Evolutionary conservation across 345 rosid genomes (phyloP).

Genomic region (Brassica napus): DNA sequence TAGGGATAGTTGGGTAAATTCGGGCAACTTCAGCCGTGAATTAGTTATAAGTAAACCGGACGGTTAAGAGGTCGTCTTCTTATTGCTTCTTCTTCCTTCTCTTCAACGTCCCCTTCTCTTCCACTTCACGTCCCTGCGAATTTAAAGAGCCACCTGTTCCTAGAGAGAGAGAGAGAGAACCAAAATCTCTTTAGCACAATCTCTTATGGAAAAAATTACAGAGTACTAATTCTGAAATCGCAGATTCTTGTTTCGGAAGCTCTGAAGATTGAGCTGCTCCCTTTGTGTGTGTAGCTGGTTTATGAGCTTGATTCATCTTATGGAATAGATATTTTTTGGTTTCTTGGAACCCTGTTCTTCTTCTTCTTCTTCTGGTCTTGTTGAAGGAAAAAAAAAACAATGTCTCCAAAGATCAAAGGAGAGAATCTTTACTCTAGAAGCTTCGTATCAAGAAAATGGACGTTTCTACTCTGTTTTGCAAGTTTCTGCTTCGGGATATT

Average conservation of each 20-base stretch:
- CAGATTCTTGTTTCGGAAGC: constrained; percentile 23
- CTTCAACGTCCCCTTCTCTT: constrained; percentile 32
- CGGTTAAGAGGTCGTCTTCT: constrained; percentile 31
- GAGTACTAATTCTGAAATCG: background rate
- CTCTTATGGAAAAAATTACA: background rate
- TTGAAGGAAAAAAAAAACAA: constrained; percentile 21
- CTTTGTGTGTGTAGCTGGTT: background rate
- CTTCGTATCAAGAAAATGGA: constrained; percentile 68
- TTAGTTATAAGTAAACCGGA: constrained; percentile 26
- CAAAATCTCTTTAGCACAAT: background rate
- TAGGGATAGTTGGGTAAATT: constrained; percentile 33
- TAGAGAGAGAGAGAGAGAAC: constrained; percentile 2
- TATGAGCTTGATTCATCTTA: background rate
- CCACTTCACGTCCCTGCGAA: constrained; percentile 12
- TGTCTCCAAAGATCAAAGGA: constrained; percentile 73
- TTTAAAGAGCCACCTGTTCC: constrained; percentile 12
- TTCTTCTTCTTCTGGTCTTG: background rate
- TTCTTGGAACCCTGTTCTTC: background rate
- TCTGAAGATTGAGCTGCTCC: constrained; percentile 11
- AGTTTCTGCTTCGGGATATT: constrained; percentile 85
- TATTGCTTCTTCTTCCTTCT: constrained; percentile 23
- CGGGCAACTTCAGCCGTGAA: background rate
- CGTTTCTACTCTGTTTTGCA: constrained; percentile 66
- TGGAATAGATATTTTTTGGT: constrained; percentile 17
- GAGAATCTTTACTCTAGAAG: constrained; percentile 49